phyloP scores from a whole-genome alignment of 768 basidiomycete species.

The Termitomyces sp. region DNA sequence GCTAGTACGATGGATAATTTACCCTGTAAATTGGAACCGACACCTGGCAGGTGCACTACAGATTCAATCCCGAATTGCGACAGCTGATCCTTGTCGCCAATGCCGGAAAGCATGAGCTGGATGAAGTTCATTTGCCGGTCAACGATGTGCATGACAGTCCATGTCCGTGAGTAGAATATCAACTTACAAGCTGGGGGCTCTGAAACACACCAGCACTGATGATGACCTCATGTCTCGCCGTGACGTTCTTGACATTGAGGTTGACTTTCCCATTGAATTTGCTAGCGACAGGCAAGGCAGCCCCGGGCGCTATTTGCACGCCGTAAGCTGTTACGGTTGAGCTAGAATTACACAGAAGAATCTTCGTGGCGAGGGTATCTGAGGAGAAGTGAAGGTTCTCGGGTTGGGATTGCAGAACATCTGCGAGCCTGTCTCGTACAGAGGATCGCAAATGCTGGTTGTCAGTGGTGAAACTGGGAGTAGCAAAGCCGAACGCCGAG shows the following conservation, averaged over 20 bases:
- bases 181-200: constrained; percentile 20
- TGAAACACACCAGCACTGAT: constrained; percentile 24
- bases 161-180: not conserved
- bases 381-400: constrained; percentile 13
- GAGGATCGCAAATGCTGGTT: constrained; percentile 20
- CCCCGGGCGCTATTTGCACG: constrained; percentile 18
- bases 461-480: constrained; percentile 19
- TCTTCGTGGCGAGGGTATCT: constrained; percentile 22
- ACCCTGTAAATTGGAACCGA: constrained; percentile 32
- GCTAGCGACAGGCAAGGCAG: constrained; percentile 20
- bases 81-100: constrained; percentile 22
- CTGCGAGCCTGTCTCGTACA: constrained; percentile 17
- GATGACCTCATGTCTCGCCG: constrained; percentile 21
- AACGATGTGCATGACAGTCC: not conserved
- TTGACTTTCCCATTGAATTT: constrained; percentile 20
- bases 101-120: constrained; percentile 25
- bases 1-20: not conserved
- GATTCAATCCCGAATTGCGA: constrained; percentile 18
- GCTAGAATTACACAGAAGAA: constrained; percentile 15
- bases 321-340: constrained; percentile 17
- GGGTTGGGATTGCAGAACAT: constrained; percentile 7
- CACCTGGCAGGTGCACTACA: constrained; percentile 25
- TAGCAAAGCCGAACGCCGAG: constrained; percentile 13
- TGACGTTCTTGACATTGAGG: constrained; percentile 14
- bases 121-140: not conserved